Evolutionary conservation across 768 basidiomycete genomes (phyloP).

Genomic region (Lactifluus piperatus): DNA sequence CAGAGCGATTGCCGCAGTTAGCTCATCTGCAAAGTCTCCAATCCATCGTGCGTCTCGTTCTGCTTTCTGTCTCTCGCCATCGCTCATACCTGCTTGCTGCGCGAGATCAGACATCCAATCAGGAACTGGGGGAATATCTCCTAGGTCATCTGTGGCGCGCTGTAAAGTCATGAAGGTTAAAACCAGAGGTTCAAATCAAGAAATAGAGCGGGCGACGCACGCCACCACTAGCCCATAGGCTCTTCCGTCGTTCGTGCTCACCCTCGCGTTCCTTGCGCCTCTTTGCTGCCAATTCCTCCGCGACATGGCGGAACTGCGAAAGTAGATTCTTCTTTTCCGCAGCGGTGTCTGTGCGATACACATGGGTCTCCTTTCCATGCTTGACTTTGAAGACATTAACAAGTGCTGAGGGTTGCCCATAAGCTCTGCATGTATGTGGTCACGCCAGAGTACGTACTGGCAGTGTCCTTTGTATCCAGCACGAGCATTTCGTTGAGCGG

Average conservation of each 20-base stretch:
- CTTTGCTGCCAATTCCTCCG: slow-evolving; percentile 83
- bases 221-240: slow-evolving; percentile 46
- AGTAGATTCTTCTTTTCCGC: slow-evolving; percentile 85
- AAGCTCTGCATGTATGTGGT: neutral
- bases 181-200: neutral
- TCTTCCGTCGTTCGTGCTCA: slow-evolving; percentile 83
- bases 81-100: slow-evolving; percentile 43
- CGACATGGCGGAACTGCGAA: slow-evolving; percentile 80
- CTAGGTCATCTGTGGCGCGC: slow-evolving; percentile 29
- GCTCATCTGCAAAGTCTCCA: slow-evolving; percentile 83
- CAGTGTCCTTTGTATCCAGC: slow-evolving; percentile 90
- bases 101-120: slow-evolving; percentile 73
- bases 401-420: slow-evolving; percentile 39
- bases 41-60: slow-evolving; percentile 83
- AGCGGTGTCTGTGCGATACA: slow-evolving; percentile 77
- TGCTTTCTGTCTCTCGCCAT: slow-evolving; percentile 58
- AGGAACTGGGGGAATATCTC: slow-evolving; percentile 49
- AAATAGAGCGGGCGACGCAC: slow-evolving; percentile 25
- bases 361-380: slow-evolving; percentile 88
- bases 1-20: slow-evolving; percentile 85
- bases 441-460: slow-evolving; percentile 39
- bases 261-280: slow-evolving; percentile 90
- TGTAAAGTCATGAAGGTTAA: slow-evolving; percentile 12
- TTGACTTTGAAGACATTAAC: slow-evolving; percentile 97
- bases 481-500: slow-evolving; percentile 89